Evolutionary conservation across 768 basidiomycete species (phyloP), one percentile per base, ranked within the genome.

Genomic region (Lepiota venenata): DNA sequence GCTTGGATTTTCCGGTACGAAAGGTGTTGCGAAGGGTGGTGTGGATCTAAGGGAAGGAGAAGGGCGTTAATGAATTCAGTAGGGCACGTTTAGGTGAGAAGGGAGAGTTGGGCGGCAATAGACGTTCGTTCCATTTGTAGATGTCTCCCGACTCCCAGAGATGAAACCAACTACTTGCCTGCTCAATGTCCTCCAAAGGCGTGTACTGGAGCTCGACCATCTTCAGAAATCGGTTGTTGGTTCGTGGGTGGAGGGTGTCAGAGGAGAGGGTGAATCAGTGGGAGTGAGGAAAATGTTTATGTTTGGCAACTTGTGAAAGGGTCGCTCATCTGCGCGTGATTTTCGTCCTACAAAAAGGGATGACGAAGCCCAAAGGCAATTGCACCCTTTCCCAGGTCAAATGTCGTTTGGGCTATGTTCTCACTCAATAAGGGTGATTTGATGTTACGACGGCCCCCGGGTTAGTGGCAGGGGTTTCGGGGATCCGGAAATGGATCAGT

Each of bases 1-100:
- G 68, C 62, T 73, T 83, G 39, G 82, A 79, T 64, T 84, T 90
- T 14, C 88, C 87, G 1, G 81, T 69, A 27, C 69, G 70, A 67
- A 91, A 92, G 4, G 78, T 80, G n/a, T 73, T 70, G 22, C 69
- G 73, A 18, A 92, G 71, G 42, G 74, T 71, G 21, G 72, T 71
- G 50, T 81, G 80, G 53, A 86, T 81, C 87, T 89, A 59, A 2
- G 12, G 27, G 15, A 37, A 40, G 18, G 32, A 22, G 20, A 20
- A 2, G n/a, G 29, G 29, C 29, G 15, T 29, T 44, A 37, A 18
- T 45, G 41, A n/a, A 18, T 21, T 20, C 10, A 29, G 14, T 25
- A n/a, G 38, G 43, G 48, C 29, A 47, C 36, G 25, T 18, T 25
- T 32, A 25, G 37, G 39, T 45, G 52, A 47, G 35, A 43, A 39